Evolutionary conservation across 2,329 filamentous ascomycete species (phyloP).

Genomic region (Epichloe gansuensis): DNA sequence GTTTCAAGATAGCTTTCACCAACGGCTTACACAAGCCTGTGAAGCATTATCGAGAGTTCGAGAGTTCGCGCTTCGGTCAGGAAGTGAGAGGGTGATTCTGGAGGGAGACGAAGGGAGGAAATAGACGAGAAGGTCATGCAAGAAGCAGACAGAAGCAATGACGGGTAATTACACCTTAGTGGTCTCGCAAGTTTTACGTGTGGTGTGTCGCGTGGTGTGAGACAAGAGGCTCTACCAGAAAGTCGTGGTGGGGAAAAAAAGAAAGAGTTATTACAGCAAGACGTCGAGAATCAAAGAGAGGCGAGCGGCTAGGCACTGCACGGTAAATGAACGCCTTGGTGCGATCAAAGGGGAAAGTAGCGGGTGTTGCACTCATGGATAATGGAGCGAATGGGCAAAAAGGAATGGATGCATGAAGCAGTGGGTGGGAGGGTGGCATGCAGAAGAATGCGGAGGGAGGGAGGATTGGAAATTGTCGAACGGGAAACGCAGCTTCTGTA

Average conservation of each 20-base stretch:
- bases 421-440: not conserved
- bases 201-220: not conserved
- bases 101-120: not conserved
- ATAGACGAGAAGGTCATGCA: not conserved
- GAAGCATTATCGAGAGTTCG: constrained; percentile 10
- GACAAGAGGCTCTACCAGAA: not conserved
- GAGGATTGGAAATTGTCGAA: not conserved
- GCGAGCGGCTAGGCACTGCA: not conserved
- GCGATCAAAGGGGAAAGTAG: not conserved
- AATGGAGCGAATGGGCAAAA: not conserved
- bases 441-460: not conserved
- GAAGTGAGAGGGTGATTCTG: not conserved
- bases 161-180: not conserved
- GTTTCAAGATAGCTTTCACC: constrained; percentile 10
- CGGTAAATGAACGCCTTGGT: not conserved
- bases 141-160: constrained; percentile 1
- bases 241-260: not conserved
- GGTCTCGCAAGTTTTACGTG: not conserved
- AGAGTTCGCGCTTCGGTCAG: not conserved
- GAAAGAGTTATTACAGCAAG: not conserved
- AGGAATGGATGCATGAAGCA: constrained; percentile 1
- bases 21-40: constrained; percentile 6
- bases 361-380: not conserved
- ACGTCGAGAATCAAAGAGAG: not conserved
- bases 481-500: not conserved